Conservation (phyloP, 179 eudicot genomes). For the Silene vulgaris region DNA sequence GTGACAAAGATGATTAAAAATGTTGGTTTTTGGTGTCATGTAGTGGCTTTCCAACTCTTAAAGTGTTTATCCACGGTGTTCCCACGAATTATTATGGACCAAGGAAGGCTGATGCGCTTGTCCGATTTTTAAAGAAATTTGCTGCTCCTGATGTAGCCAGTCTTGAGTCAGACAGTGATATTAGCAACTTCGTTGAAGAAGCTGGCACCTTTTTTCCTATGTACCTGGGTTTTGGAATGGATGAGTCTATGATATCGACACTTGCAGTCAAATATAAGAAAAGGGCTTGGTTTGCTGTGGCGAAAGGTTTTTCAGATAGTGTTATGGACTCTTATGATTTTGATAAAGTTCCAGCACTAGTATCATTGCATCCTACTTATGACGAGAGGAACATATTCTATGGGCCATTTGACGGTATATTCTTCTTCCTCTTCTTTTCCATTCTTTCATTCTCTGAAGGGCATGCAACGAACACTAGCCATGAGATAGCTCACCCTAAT, state of each 20-base stretch:
- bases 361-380: slow-evolving; percentile 59
- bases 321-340: slow-evolving; percentile 69
- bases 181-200: slow-evolving; percentile 55
- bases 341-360: slow-evolving; percentile 86
- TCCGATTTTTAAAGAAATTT: slow-evolving; percentile 64
- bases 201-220: slow-evolving; percentile 68
- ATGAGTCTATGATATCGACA: slow-evolving; percentile 55
- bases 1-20: not conserved
- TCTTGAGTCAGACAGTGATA: slow-evolving; percentile 65
- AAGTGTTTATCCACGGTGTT: slow-evolving; percentile 76
- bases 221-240: slow-evolving; percentile 76
- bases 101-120: slow-evolving; percentile 67
- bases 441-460: not conserved
- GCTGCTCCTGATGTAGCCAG: slow-evolving; percentile 77
- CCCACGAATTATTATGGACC: slow-evolving; percentile 80
- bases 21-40: slow-evolving; percentile 25
- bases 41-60: slow-evolving; percentile 91
- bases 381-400: slow-evolving; percentile 62
- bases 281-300: slow-evolving; percentile 92
- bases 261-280: slow-evolving; percentile 72
- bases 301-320: slow-evolving; percentile 75
- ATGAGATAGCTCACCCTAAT: not conserved
- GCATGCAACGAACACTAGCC: not conserved
- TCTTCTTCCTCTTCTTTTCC: not conserved
- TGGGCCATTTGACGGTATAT: slow-evolving; percentile 94